phyloP scores from a whole-genome alignment of 75 land plant genomes.

The Selaginella tamariscina region DNA sequence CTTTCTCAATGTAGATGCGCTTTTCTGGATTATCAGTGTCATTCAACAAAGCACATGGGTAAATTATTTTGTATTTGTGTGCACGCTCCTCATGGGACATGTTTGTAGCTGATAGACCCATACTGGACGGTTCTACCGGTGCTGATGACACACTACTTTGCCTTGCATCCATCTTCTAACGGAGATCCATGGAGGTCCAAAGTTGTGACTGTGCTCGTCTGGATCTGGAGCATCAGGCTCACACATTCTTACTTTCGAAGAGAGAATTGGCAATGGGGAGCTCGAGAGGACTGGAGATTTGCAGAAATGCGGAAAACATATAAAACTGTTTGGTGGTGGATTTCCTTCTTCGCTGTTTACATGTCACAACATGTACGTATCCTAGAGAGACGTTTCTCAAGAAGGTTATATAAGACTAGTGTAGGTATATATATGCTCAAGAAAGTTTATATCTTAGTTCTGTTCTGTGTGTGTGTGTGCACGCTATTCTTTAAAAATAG shows the following conservation, averaged over 20 bases:
- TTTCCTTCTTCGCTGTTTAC: conserved; percentile 77
- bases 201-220: conserved; percentile 45
- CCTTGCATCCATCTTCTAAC: conserved; percentile 44
- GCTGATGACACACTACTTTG: conserved; percentile 65
- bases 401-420: too few species aligned
- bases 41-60: conserved; percentile 89
- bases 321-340: conserved; percentile 83
- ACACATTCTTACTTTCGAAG: conserved; percentile 81
- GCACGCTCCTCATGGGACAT: neutral
- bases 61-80: neutral
- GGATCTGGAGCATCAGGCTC: conserved; percentile 86
- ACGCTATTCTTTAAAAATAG: too few species aligned
- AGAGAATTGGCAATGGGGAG: conserved; percentile 92
- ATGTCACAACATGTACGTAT: conserved; percentile 67
- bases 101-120: conserved; percentile 81
- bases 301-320: conserved; percentile 45
- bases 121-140: conserved; percentile 96
- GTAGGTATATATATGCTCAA: too few species aligned
- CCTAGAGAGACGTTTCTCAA: too few species aligned
- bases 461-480: neutral
- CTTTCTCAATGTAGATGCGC: conserved; percentile 73
- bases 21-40: conserved; percentile 86
- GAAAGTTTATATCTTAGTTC: too few species aligned
- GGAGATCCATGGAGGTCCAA: conserved; percentile 39
- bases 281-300: conserved; percentile 93